phyloP scores from a whole-genome alignment of 768 basidiomycete species.

The Podaxis sp. region DNA sequence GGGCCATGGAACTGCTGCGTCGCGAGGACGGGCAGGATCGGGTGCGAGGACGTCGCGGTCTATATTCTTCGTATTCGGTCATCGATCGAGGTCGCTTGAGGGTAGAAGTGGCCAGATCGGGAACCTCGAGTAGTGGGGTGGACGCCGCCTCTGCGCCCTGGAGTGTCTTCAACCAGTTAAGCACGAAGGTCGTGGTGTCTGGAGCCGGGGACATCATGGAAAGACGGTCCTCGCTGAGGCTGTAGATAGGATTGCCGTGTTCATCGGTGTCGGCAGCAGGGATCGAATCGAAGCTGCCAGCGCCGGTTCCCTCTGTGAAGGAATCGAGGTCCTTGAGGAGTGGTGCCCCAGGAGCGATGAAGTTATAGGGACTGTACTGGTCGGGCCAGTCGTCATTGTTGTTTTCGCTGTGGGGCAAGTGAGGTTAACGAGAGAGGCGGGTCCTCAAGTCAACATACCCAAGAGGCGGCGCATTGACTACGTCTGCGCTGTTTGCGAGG shows the following conservation, averaged over 20 bases:
- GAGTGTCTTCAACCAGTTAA: conserved; percentile 38
- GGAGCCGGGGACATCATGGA: conserved; percentile 27
- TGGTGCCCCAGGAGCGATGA: conserved; percentile 44
- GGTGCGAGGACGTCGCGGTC: conserved; percentile 27
- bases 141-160: neutral
- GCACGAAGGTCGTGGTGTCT: conserved; percentile 25
- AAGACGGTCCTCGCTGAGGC: conserved; percentile 21
- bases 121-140: conserved; percentile 26
- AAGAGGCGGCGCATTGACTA: conserved; percentile 10
- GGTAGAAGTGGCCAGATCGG: conserved; percentile 23
- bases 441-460: conserved; percentile 16
- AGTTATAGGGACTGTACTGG: conserved; percentile 24
- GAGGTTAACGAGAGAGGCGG: conserved; percentile 14
- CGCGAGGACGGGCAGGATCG: conserved; percentile 24
- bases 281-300: conserved; percentile 52
- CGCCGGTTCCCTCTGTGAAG: conserved; percentile 58
- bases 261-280: conserved; percentile 36
- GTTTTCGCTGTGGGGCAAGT: conserved; percentile 10
- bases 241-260: conserved; percentile 32
- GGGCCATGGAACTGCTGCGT: conserved; percentile 18
- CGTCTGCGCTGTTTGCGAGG: conserved; percentile 14
- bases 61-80: conserved; percentile 31
- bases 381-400: neutral
- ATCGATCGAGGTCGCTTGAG: conserved; percentile 41
- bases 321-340: conserved; percentile 55